Conservation (phyloP, 345 rosid genomes). For the Adansonia digitata region DNA sequence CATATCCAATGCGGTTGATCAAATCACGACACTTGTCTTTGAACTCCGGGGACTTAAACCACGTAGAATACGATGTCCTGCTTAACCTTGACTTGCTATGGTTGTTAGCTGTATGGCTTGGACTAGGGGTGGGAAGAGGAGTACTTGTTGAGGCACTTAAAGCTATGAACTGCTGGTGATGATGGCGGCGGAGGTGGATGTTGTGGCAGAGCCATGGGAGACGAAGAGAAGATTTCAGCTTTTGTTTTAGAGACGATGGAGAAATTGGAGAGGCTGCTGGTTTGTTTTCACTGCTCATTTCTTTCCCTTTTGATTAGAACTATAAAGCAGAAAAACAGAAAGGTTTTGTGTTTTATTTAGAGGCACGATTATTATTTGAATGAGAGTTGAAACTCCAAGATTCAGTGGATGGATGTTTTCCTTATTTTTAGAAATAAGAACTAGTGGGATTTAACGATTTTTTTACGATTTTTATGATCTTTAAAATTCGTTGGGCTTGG, state of each 20-base stretch:
- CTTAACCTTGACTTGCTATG: conserved; percentile 15
- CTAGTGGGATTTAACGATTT: neutral
- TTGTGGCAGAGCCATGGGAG: conserved; percentile 20
- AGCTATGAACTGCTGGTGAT: neutral
- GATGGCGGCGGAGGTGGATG: neutral
- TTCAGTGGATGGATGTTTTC: neutral
- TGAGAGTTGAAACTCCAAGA: neutral
- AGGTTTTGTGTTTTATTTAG: neutral
- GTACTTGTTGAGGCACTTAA: neutral
- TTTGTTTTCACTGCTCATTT: neutral
- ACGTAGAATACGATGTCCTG: conserved; percentile 6
- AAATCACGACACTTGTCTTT: conserved; percentile 24
- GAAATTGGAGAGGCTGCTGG: neutral
- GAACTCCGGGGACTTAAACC: conserved; percentile 12
- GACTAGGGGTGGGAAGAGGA: neutral
- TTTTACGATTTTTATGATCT: neutral
- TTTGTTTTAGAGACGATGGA: conserved; percentile 25
- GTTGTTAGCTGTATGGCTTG: neutral
- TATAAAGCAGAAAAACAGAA: neutral
- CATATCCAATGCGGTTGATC: conserved; percentile 21
- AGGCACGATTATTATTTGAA: neutral
- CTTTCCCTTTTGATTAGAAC: neutral
- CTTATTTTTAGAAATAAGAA: neutral
- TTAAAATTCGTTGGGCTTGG: neutral
- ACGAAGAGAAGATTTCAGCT: conserved; percentile 26